Base-by-base conservation (phyloP, 192 early-diverging fungal genomes). In the Pilobolus umbonatus region DNA sequence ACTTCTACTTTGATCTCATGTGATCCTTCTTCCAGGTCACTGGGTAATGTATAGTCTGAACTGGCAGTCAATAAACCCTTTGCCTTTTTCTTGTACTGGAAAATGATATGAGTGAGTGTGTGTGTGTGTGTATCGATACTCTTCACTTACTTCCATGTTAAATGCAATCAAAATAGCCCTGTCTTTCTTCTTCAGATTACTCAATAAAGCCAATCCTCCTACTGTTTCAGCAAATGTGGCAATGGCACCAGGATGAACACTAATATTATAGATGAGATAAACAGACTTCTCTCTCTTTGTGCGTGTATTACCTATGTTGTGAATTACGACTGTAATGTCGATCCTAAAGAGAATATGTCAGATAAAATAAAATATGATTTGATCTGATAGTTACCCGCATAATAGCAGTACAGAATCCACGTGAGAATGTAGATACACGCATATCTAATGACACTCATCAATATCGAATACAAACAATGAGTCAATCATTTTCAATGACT, bases 171-270 rank as follows among this genome's bases (percentile, higher is more conserved):
- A 57, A 22, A 78, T 82, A 8, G 78, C 80, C 30, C 71, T 53
- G 55, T 78, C 74, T 42, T 80, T 76, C 38, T 69, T 71, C 14
- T 62, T 60, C n/a, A 82, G 57, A 4, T 71, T 59, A 21, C 68
- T 74, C 7, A 80, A 61, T 2, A 77, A 67, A 12, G 80, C 77
- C 26, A 82, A 64, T 36, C 69, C 80, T 34, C 77, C 75, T 1
- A 77, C 66, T 21, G 80, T 82, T 62, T 82, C 80, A 15, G 73
- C 77, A 68, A 82, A 77, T 6, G 78, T 80, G 25, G 70, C 71
- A 38, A 82, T 56, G 5, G 80, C 77, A 8, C 69, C 69, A 14
- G 80, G 73, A 39, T 80, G 78, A 26, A 82, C 75, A 44, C 75
- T 74, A 47, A 26, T 39, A 28, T 26, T 30, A 45, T 17, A 49